Percentiles rank a stretch among this genome's conserved stretches.
Evolutionary conservation across 75 land plant species (phyloP).

Genomic region (Ceratopteris richardii): DNA sequence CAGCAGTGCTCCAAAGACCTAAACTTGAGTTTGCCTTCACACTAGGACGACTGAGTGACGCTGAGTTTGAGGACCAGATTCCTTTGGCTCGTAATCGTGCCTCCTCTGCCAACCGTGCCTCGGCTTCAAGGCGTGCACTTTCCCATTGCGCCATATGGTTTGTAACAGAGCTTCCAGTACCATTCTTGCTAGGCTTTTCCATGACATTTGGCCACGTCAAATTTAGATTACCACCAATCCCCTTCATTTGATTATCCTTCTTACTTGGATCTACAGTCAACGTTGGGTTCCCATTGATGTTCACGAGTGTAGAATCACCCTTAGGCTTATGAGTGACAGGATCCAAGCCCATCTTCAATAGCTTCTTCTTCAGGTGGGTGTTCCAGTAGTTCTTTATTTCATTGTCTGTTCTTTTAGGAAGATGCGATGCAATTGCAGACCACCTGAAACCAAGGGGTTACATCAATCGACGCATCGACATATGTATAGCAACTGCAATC

Average conservation of each 20-base stretch:
- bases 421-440: constrained; percentile 37
- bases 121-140: constrained; percentile 34
- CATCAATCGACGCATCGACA: not conserved
- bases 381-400: constrained; percentile 46
- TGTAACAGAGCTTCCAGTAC: constrained; percentile 5
- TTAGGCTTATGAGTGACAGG: constrained; percentile 31
- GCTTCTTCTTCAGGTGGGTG: constrained; percentile 37
- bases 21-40: no score
- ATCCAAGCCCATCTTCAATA: constrained; percentile 32
- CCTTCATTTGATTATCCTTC: no score
- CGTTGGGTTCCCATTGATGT: not conserved
- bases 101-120: constrained; percentile 21
- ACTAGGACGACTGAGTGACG: not conserved
- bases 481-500: not conserved
- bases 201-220: no score
- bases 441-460: constrained; percentile 12
- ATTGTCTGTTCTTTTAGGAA: constrained; percentile 32
- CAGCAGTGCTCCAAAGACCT: not conserved
- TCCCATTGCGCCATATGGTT: constrained; percentile 43
- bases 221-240: no score
- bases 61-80: not conserved
- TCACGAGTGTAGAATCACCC: not conserved
- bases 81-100: constrained; percentile 2
- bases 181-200: no score
- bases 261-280: no score